A percentile compares a stretch with the other conserved stretches of the same genome.
phyloP scores from a whole-genome alignment of 148 eudicot species.

The Arctostaphylos glauca region DNA sequence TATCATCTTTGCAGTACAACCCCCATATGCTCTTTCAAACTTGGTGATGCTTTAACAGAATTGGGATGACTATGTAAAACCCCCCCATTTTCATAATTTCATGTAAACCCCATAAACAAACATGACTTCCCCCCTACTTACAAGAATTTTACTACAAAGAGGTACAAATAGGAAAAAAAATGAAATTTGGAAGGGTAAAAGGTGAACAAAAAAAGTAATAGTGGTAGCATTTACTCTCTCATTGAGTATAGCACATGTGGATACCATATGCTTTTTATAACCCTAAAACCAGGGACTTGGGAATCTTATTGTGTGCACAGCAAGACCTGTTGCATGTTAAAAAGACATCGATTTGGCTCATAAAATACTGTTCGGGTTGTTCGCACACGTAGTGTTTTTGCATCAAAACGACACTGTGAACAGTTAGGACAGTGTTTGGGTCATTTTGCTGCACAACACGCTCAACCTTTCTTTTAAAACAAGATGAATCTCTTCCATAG shows the following conservation, averaged over 20 bases:
- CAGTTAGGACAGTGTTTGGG: too few relatives aligned
- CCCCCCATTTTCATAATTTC: background rate
- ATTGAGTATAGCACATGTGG: background rate
- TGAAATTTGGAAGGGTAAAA: background rate
- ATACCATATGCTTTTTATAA: background rate
- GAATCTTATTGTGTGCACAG: too few relatives aligned
- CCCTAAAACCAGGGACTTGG: too few relatives aligned
- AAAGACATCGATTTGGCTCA: too few relatives aligned
- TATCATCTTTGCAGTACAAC: background rate
- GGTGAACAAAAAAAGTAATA: background rate
- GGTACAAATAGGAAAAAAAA: background rate
- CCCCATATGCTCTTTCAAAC: background rate
- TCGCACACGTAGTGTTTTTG: too few relatives aligned
- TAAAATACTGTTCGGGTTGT: too few relatives aligned
- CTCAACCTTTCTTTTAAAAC: too few relatives aligned
- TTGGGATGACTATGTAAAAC: constrained; percentile 13
- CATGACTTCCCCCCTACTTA: background rate
- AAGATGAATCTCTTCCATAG: background rate
- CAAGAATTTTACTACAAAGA: constrained; percentile 9
- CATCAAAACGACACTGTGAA: too few relatives aligned
- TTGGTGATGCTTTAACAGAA: constrained; percentile 5
- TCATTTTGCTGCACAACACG: too few relatives aligned
- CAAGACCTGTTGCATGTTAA: too few relatives aligned
- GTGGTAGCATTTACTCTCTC: background rate
- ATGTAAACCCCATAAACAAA: background rate